Evolutionary conservation across 2,329 filamentous ascomycete genomes (phyloP), one percentile per base, ranked within the genome.

Genomic region (Trichoderma oligosporum): DNA sequence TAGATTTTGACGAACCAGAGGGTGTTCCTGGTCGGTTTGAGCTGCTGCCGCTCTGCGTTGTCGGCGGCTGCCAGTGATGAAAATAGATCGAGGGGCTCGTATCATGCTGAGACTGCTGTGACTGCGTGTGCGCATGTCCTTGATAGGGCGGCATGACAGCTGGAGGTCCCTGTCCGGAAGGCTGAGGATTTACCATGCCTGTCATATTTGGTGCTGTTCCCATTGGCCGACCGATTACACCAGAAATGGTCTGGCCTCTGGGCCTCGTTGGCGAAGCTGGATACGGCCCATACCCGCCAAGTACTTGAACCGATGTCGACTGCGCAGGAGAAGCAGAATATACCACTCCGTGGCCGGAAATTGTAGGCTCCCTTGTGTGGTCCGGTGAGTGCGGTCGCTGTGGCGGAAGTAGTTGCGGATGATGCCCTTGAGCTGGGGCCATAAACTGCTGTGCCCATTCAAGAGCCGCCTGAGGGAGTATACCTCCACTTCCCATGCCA

Each of bases 1-100:
- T 80, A 68, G 71, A 72, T 69, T 76, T 82, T 72, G 78, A 84
- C 84, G 83, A 87, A 83, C 87, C 85, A 76, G 88, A 86, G 67
- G 89, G 87, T 61, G 87, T 88, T 66, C 82, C 82, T 60, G 88
- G 87, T 69, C 88, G 85, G 66, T 84, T 83, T 57, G 81, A 78
- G 69, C 79, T 75, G 60, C 79, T 74, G 59, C 81, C 79, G 62
- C 78, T 77, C 71, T 88, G 81, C 61, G 84, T 82, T 20, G 79
- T 82, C 12, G 91, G 91, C 44, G 91, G 91, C 59, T 93, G 88
- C 91, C 91, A 96, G 69, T 96, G 90, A 68, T 96, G 90, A 70
- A 96, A 96, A 71, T 90, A 94, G 46, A 96, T 88, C 20, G 86
- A 88, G 0, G 87, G 85, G 38, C 88, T 89, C 16, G 84, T 81